Conservation (phyloP, 2,329 filamentous ascomycete genomes). For the Alternaria ethzedia region DNA sequence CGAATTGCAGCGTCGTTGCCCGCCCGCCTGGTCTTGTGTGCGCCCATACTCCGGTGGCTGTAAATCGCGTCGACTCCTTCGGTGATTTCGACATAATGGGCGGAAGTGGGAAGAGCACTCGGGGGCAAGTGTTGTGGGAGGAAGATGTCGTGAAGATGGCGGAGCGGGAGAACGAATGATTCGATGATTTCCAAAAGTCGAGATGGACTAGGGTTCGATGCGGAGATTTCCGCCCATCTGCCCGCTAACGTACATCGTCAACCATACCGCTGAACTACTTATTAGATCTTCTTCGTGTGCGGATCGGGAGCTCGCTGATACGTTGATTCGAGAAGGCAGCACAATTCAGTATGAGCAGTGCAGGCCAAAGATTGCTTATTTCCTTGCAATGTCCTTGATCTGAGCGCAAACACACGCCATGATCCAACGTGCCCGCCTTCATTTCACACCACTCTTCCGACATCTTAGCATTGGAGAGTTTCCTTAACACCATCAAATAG, state of each 20-base stretch:
- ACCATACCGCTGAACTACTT: background rate
- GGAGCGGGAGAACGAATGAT: conserved; percentile 38
- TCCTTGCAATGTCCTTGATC: conserved; percentile 11
- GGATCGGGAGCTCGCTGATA: background rate
- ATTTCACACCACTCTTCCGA: background rate
- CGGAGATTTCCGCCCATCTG: conserved; percentile 36
- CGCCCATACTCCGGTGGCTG: conserved; percentile 72
- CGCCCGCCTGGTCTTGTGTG: conserved; percentile 63
- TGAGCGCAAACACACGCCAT: conserved; percentile 17
- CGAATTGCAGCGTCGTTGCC: conserved; percentile 49
- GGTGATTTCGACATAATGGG: conserved; percentile 68
- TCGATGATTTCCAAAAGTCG: conserved; percentile 43
- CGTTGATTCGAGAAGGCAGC: background rate
- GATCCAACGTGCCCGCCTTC: conserved; percentile 2
- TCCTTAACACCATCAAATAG: background rate
- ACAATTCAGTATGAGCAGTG: background rate
- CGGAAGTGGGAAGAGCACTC: conserved; percentile 5
- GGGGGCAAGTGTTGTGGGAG: conserved; percentile 9
- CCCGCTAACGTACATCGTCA: conserved; percentile 15
- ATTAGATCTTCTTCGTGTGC: background rate
- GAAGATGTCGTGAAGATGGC: conserved; percentile 19
- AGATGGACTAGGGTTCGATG: conserved; percentile 29
- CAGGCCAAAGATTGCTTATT: background rate
- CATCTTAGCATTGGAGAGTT: background rate
- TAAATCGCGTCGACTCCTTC: conserved; percentile 81